Evolutionary conservation across 192 early-diverging fungal species (phyloP).

Genomic region (Irineochytrium annulatum): DNA sequence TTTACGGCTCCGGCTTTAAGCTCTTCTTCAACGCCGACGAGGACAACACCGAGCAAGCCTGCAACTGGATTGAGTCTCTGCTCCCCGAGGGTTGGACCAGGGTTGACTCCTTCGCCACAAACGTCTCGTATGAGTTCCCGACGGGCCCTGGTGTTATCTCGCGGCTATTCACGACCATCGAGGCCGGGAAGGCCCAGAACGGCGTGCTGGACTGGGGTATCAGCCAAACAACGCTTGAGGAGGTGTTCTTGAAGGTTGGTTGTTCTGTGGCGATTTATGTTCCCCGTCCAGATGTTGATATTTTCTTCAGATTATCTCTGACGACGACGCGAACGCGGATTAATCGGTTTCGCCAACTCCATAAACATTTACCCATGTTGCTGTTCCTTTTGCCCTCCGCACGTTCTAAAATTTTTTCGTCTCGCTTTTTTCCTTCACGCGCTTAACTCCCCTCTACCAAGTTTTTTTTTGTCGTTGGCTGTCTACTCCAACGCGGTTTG

Average conservation of each 20-base stretch:
- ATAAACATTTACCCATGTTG: not conserved
- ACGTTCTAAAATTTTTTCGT: too few relatives aligned
- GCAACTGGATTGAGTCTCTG: constrained; percentile 36
- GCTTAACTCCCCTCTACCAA: too few relatives aligned
- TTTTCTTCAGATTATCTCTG: constrained; percentile 4
- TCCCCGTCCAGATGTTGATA: not conserved
- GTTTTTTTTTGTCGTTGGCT: too few relatives aligned
- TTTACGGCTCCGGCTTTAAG: constrained; percentile 71
- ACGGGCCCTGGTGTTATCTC: constrained; percentile 37
- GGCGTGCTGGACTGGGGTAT: constrained; percentile 72
- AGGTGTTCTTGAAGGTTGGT: constrained; percentile 58
- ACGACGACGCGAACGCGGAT: constrained; percentile 11
- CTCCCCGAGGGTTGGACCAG: constrained; percentile 47
- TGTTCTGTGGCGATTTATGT: not conserved
- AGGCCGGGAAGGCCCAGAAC: constrained; percentile 42
- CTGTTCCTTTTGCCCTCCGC: not conserved
- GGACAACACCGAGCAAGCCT: constrained; percentile 35
- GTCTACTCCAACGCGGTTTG: too few relatives aligned
- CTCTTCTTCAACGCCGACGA: constrained; percentile 49
- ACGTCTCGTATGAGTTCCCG: constrained; percentile 63
- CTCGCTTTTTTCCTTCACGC: too few relatives aligned
- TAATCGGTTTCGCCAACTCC: not conserved
- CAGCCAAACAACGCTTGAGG: constrained; percentile 63
- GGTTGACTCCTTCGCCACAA: constrained; percentile 58
- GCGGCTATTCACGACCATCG: constrained; percentile 52